Conservation (phyloP, 1,284 basidiomycete species). For the Naganishia albida region DNA sequence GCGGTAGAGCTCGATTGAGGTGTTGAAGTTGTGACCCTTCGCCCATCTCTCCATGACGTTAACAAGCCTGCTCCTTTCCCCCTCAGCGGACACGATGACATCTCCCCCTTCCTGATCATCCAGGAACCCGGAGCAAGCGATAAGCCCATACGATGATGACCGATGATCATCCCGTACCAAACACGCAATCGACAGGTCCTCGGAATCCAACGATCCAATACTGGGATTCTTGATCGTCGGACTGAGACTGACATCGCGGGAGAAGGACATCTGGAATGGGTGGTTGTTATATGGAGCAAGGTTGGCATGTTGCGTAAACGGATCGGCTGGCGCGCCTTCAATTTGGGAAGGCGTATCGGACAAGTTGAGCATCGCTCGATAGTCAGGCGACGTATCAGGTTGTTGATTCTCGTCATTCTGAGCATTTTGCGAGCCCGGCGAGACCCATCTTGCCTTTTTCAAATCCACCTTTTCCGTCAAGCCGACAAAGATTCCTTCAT, state of each 20-base stretch:
- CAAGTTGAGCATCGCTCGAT: constrained; percentile 18
- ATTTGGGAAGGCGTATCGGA: not conserved
- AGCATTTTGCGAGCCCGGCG: not conserved
- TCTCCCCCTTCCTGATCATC: not conserved
- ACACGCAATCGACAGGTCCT: constrained; percentile 14
- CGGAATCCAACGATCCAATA: constrained; percentile 11
- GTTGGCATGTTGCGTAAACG: constrained; percentile 1
- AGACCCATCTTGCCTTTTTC: constrained; percentile 2
- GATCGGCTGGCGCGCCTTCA: not conserved
- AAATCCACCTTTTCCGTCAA: not conserved
- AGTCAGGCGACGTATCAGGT: constrained; percentile 16
- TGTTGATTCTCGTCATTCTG: not conserved
- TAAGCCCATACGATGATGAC: constrained; percentile 4
- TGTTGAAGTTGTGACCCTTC: not conserved
- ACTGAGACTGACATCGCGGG: constrained; percentile 11
- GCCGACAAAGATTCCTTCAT: not conserved
- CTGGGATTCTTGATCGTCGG: constrained; percentile 18
- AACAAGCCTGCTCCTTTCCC: not conserved
- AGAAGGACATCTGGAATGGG: not conserved
- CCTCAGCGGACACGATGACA: not conserved
- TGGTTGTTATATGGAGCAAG: not conserved
- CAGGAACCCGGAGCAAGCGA: constrained; percentile 12
- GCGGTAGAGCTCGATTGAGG: constrained; percentile 6
- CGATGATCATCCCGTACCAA: not conserved
- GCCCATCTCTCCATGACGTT: constrained; percentile 19